phyloP scores from a whole-genome alignment of 2,329 filamentous ascomycete species.

The Aspergillus neotritici region DNA sequence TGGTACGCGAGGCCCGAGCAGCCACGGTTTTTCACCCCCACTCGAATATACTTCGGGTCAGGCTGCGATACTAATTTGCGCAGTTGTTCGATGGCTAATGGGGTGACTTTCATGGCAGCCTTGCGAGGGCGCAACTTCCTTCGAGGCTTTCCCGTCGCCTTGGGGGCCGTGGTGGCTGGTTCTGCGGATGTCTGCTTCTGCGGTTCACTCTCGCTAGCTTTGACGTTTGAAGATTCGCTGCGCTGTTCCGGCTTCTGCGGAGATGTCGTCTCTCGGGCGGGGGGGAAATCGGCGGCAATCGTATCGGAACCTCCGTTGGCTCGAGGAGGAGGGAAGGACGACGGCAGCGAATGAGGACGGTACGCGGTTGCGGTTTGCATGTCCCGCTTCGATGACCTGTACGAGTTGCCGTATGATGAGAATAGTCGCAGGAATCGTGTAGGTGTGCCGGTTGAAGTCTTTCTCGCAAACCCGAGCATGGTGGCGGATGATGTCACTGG shows the following conservation, averaged over 20 bases:
- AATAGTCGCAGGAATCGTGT: slow-evolving; percentile 42
- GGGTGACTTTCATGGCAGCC: slow-evolving; percentile 82
- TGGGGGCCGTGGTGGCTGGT: slow-evolving; percentile 31
- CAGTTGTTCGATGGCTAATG: slow-evolving; percentile 73
- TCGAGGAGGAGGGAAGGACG: slow-evolving; percentile 52
- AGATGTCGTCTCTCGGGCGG: slow-evolving; percentile 45
- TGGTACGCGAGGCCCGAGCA: slow-evolving; percentile 93
- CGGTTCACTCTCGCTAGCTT: slow-evolving; percentile 57
- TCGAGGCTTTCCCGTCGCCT: slow-evolving; percentile 50
- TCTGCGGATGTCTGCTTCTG: slow-evolving; percentile 57
- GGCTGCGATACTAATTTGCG: slow-evolving; percentile 73
- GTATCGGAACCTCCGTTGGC: slow-evolving; percentile 56
- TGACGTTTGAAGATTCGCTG: slow-evolving; percentile 34
- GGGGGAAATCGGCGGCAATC: slow-evolving; percentile 49
- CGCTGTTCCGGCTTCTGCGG: slow-evolving; percentile 36
- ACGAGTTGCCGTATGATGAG: slow-evolving; percentile 40
- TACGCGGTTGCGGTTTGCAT: slow-evolving; percentile 63
- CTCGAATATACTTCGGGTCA: slow-evolving; percentile 85
- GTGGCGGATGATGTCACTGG: slow-evolving; percentile 46
- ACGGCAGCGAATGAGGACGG: slow-evolving; percentile 54
- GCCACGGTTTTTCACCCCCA: slow-evolving; percentile 88
- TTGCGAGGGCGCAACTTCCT: slow-evolving; percentile 74
- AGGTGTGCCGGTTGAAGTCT: slow-evolving; percentile 36
- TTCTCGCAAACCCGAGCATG: slow-evolving; percentile 34
- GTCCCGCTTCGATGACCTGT: slow-evolving; percentile 52